These are phyloP conservation scores for Trichoderma brevicompactum DNA, from an alignment of 2,329 filamentous ascomycete genomes.

Conservation along the genomic window DNA sequence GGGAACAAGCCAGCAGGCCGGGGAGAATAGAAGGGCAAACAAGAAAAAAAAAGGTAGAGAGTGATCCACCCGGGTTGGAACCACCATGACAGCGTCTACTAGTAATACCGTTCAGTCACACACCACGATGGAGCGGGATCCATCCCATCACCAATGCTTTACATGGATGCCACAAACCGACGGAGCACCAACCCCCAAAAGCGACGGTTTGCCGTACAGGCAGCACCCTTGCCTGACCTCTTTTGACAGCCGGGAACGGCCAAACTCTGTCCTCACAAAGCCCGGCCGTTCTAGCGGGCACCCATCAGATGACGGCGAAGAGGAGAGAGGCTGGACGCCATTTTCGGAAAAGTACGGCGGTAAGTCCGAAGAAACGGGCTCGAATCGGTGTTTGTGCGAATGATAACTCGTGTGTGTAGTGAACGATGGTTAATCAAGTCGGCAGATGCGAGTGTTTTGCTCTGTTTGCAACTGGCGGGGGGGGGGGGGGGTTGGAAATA, in stretches of 20 bases:
- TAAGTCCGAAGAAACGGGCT: background rate
- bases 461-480: background rate
- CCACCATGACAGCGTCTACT: slow-evolving; percentile 9
- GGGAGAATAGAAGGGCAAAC: background rate
- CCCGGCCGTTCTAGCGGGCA: background rate
- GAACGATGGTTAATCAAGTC: background rate
- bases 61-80: slow-evolving; percentile 18
- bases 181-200: slow-evolving; percentile 4
- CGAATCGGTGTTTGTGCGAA: background rate
- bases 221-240: background rate
- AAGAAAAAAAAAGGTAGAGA: background rate
- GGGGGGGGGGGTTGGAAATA: too few species aligned
- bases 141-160: slow-evolving; percentile 1
- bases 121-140: background rate
- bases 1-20: too few species aligned
- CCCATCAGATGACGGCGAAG: slow-evolving; percentile 2
- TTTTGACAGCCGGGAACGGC: background rate
- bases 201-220: background rate
- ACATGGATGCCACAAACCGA: slow-evolving; percentile 17
- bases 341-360: slow-evolving; percentile 15
- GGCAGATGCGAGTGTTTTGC: background rate
- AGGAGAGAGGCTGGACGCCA: slow-evolving; percentile 7
- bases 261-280: background rate
- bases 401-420: background rate
- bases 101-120: background rate